These are phyloP conservation scores for Brettanomyces sp. DNA, from an alignment of 805 yeast genomes.

Conservation along the genomic window DNA sequence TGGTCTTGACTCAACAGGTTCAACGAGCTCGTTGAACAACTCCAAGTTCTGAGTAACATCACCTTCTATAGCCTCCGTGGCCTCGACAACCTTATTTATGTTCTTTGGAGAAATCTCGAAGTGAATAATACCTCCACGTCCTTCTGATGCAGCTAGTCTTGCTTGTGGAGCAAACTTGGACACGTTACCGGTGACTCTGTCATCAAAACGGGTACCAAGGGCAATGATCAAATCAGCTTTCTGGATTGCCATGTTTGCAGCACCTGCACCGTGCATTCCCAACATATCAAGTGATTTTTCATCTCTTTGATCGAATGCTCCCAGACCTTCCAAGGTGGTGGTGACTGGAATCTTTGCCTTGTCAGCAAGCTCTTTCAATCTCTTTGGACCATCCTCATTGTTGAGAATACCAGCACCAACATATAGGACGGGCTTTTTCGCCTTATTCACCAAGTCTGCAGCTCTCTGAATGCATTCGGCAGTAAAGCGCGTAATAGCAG, in stretches of 20 bases:
- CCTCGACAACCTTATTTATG: constrained; percentile 94
- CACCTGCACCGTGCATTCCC: constrained; percentile 97
- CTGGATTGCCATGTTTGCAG: constrained; percentile 92
- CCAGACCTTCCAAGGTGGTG: constrained; percentile 88
- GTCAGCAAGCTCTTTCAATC: constrained; percentile 77
- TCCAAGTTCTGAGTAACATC: constrained; percentile 78
- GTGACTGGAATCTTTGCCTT: constrained; percentile 93
- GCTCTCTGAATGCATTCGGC: constrained; percentile 65
- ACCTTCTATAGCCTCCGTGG: constrained; percentile 95
- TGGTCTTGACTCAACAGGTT: constrained; percentile 54
- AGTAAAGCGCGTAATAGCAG: constrained; percentile 66
- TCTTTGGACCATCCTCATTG: constrained; percentile 68
- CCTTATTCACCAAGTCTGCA: constrained; percentile 67
- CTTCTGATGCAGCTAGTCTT: constrained; percentile 75
- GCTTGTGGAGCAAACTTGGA: constrained; percentile 91
- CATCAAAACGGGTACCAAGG: constrained; percentile 95
- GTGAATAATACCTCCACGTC: constrained; percentile 92
- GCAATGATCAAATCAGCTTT: constrained; percentile 89
- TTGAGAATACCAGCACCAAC: constrained; percentile 89
- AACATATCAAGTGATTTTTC: constrained; percentile 89
- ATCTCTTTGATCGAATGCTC: constrained; percentile 89
- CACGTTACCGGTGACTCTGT: constrained; percentile 88
- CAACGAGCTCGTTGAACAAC: constrained; percentile 61
- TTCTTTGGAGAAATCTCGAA: constrained; percentile 95
- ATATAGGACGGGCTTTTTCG: constrained; percentile 82